These are phyloP conservation scores for Nothopassalora personata DNA, from an alignment of 2,329 filamentous ascomycete species.

Conservation along the genomic window DNA sequence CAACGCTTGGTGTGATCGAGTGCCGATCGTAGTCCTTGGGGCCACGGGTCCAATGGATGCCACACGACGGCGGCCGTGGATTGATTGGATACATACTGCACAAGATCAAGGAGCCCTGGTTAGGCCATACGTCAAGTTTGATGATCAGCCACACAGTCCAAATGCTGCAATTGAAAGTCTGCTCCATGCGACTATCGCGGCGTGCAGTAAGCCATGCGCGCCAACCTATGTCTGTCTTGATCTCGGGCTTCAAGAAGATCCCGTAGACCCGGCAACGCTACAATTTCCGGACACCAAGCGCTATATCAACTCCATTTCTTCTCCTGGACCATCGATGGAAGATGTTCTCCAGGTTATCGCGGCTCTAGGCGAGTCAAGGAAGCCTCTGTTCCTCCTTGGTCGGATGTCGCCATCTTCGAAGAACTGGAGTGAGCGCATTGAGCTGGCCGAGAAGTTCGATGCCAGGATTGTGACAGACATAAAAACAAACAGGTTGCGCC, in stretches of 20 bases:
- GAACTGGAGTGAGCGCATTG: slow-evolving; percentile 13
- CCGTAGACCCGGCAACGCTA: slow-evolving; percentile 5
- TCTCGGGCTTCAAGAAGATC: slow-evolving; percentile 15
- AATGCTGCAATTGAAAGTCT: slow-evolving; percentile 15
- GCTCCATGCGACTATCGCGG: slow-evolving; percentile 11
- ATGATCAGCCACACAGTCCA: slow-evolving; percentile 16
- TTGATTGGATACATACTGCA: slow-evolving; percentile 19
- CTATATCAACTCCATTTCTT: slow-evolving; percentile 7
- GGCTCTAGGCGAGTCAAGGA: slow-evolving; percentile 9
- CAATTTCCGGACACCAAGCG: slow-evolving; percentile 11
- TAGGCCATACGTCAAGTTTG: slow-evolving; percentile 16
- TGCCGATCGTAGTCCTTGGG: slow-evolving; percentile 16
- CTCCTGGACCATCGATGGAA: slow-evolving; percentile 9
- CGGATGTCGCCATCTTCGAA: slow-evolving; percentile 4
- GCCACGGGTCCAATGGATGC: slow-evolving; percentile 18
- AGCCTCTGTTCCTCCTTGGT: slow-evolving; percentile 17
- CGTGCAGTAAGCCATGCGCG: slow-evolving; percentile 14
- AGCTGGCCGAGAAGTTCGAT: slow-evolving; percentile 16
- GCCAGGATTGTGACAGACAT: slow-evolving; percentile 17
- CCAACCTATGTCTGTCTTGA: slow-evolving; percentile 18
- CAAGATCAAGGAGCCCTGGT: slow-evolving; percentile 18
- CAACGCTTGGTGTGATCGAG: slow-evolving; percentile 18
- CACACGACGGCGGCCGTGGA: slow-evolving; percentile 14
- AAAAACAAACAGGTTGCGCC: slow-evolving; percentile 15
- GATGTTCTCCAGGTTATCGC: slow-evolving; percentile 4